These are phyloP conservation scores for Pulveroboletus sp. DNA, from an alignment of 768 basidiomycete species.

Conservation along the genomic window DNA sequence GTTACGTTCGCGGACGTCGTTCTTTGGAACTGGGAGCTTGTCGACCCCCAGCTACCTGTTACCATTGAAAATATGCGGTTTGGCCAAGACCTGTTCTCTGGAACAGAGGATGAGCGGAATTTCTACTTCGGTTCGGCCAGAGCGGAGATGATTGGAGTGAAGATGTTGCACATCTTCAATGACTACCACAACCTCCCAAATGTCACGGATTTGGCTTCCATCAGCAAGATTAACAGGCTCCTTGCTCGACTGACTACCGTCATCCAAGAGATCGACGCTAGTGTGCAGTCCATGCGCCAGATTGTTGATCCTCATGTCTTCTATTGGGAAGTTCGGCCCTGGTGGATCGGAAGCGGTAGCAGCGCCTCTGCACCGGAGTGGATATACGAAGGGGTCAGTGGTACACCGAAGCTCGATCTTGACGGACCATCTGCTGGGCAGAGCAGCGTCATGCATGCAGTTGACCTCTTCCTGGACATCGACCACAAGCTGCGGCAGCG, in stretches of 20 bases:
- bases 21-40: conserved; percentile 82
- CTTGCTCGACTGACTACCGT: conserved; percentile 62
- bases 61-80: conserved; percentile 73
- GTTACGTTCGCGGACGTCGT: conserved; percentile 96
- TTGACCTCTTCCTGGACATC: conserved; percentile 84
- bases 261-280: conserved; percentile 69
- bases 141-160: conserved; percentile 82
- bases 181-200: conserved; percentile 78
- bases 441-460: conserved; percentile 83
- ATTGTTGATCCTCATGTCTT: conserved; percentile 82
- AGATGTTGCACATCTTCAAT: conserved; percentile 83
- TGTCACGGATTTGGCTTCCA: conserved; percentile 54
- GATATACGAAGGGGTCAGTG: conserved; percentile 75
- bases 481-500: conserved; percentile 77
- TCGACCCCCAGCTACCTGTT: conserved; percentile 53
- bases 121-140: conserved; percentile 85
- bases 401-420: conserved; percentile 55
- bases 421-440: conserved; percentile 94
- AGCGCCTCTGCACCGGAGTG: conserved; percentile 51
- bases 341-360: conserved; percentile 81
- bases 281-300: conserved; percentile 65
- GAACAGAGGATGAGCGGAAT: conserved; percentile 74
- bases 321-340: conserved; percentile 86
- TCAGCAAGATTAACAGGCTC: conserved; percentile 67
- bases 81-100: conserved; percentile 68